phyloP scores from a whole-genome alignment of 148 eudicot genomes.

The Nepenthes gracilis region DNA sequence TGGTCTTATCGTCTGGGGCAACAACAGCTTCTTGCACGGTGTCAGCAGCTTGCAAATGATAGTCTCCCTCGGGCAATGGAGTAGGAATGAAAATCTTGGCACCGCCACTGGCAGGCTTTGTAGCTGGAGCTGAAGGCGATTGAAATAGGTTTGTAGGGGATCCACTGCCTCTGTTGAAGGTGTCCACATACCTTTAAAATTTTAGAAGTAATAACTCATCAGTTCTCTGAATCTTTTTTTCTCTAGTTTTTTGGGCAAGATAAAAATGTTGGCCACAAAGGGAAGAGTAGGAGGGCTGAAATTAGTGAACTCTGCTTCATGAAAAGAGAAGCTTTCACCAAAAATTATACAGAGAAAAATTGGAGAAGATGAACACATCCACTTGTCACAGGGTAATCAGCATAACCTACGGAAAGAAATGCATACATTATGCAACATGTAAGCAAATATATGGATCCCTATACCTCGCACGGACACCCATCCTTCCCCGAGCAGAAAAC shows the following conservation, averaged over 20 bases:
- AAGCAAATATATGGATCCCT: background rate
- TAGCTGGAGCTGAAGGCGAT: conserved; percentile 48
- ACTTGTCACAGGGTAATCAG: background rate
- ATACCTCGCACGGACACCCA: conserved; percentile 80
- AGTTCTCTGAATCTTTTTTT: background rate
- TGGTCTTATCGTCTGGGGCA: conserved; percentile 10
- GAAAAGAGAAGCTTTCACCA: background rate
- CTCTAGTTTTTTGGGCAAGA: background rate
- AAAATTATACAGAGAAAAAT: conserved; percentile 1
- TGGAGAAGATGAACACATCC: too few species aligned
- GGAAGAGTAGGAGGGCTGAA: too few species aligned
- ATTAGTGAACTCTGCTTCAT: too few species aligned
- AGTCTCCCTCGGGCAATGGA: conserved; percentile 28
- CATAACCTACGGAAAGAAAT: background rate
- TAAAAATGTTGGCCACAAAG: background rate
- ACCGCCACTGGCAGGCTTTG: conserved; percentile 33
- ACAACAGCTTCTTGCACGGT: conserved; percentile 11
- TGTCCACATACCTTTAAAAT: conserved; percentile 67
- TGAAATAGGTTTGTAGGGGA: conserved; percentile 47
- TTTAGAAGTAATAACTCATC: background rate
- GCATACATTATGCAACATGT: background rate
- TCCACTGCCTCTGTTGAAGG: conserved; percentile 80
- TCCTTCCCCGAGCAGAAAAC: conserved; percentile 71
- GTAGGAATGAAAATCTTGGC: conserved; percentile 69
- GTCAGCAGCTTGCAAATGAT: conserved; percentile 9